Base-by-base conservation (phyloP, 2,329 filamentous ascomycete species). In the Cladosporium sp. region DNA sequence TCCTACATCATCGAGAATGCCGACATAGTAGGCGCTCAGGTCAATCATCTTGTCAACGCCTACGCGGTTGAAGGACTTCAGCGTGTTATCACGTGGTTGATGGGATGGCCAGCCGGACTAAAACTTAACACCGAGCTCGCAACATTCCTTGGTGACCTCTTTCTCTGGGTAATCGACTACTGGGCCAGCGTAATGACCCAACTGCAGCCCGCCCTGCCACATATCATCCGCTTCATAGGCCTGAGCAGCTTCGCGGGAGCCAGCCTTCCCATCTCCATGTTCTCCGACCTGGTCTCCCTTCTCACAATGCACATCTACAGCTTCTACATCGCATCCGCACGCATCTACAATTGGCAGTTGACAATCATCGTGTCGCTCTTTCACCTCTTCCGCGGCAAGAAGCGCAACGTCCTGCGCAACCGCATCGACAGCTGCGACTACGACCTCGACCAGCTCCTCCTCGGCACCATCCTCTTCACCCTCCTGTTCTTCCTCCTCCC, bases 361-460 rank as follows among this genome's bases (percentile, higher is more conserved):
- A 95, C 88, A 3, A 97, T 99, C 56, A 86, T 99, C 57, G 85
- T 92, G 58, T 97, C 92, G 9, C 83, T 99, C n/a, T 99, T 99
- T 70, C 95, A 99, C 67, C 83, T 99, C 8, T 99, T 99, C 67
- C 88, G 92, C 27, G 95, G 93, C 53, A 97, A 96, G 74, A 99
- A 99, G 70, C 87, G 95, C 66, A 99, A 99, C 60, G 86, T 99
- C 13, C 80, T 99, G 18, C 87, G 95, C 55, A 96, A 96, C 65
- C 90, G 93, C 71, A 97, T 99, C 63, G 93, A 99, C 68, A 96
- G 91, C 41, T 99, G 93, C 76, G 93, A 97, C 72, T 99, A 99
- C 71, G 93, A 97, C 66, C 80, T 99, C 19, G 93, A 99, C 66
- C 95, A 99, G 71, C 81, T 99, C 3, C 83, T 99, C 7, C 84